Base-by-base conservation (phyloP, 106 monocot species). In the Allium cepa region DNA sequence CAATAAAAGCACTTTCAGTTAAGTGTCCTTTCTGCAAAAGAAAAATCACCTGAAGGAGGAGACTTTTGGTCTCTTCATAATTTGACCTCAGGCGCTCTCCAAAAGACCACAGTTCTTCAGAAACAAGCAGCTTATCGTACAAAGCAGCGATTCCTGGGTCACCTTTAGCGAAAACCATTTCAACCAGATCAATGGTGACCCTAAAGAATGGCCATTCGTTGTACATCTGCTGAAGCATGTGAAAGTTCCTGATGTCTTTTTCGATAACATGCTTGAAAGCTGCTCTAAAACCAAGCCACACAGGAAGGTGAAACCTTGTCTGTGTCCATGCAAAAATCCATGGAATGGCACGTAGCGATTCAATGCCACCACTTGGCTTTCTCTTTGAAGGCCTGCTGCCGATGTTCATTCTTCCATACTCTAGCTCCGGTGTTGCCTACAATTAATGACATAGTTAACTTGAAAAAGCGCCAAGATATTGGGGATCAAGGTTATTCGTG, bases 321-420 rank as follows among this genome's bases (percentile, higher is more conserved):
- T 99, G 99, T 13, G 99, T 99, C 99, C 99, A 99, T 46, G 99
- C 99, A 87, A 99, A 99, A 11, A 99, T 99, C 99, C 99, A 99
- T 27, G 99, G 93, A 16, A 99, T 99, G 52, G 99, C 99, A 71
- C 93, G 89, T 12, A 99, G 81, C 14, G 99, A 81, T 78, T 99
- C 99, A 53, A 99, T 99, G 27, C 99, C 99, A 26, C 99, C 93
- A 60, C 99, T 99, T 0, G 99, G 93, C 81, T 85, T 92, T 59
- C 99, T 55, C 74, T 99, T 99, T 12, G 99, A 87, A 62, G 99
- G 93, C 17, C 99, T 72, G 64, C 99, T 99, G 1, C 99, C 99
- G 47, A 99, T 99, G 74, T 99, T 99, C 99, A 99, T 99, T 79
- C 99, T 80, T 15, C 99, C 99, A 72, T 99, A 99, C 75, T 99